A percentile compares a stretch with the other conserved stretches of the same genome.
phyloP scores from a whole-genome alignment of 257 asterid species.

The Galeopsis tetrahit region DNA sequence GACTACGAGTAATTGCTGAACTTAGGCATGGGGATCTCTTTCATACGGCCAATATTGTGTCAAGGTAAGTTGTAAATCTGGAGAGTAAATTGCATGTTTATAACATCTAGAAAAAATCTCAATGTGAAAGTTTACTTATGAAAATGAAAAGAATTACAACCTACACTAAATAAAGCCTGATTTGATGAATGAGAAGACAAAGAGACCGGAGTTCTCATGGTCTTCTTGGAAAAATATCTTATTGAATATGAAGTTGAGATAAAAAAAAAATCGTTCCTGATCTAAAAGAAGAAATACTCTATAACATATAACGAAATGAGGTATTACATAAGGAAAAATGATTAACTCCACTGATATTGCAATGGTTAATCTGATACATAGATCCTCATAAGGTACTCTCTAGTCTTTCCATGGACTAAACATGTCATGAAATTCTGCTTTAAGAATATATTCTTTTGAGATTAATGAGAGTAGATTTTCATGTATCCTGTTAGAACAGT shows the following conservation, averaged over 20 bases:
- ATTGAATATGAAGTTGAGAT: not conserved
- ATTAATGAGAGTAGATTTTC: conserved; percentile 23
- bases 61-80: conserved; percentile 58
- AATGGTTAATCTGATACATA: not conserved
- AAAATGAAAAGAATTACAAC: conserved; percentile 25
- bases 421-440: conserved; percentile 1
- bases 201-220: not conserved
- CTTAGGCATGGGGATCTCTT: conserved; percentile 81
- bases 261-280: conserved; percentile 1
- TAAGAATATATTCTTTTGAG: conserved; percentile 8
- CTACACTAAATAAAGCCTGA: conserved; percentile 19
- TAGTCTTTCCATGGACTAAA: not conserved
- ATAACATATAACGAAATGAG: not conserved
- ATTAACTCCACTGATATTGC: conserved; percentile 7
- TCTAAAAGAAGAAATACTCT: not conserved
- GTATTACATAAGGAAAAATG: conserved; percentile 14
- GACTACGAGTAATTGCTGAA: conserved; percentile 84
- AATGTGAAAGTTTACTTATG: conserved; percentile 24
- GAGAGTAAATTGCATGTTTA: conserved; percentile 11
- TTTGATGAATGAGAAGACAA: conserved; percentile 22
- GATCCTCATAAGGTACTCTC: not conserved
- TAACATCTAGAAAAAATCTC: conserved; percentile 13
- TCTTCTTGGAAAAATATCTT: conserved; percentile 8
- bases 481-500: not conserved
- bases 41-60: conserved; percentile 84